Base-by-base conservation (phyloP, 306 rosid genomes). In the Acmispon strigosus region DNA sequence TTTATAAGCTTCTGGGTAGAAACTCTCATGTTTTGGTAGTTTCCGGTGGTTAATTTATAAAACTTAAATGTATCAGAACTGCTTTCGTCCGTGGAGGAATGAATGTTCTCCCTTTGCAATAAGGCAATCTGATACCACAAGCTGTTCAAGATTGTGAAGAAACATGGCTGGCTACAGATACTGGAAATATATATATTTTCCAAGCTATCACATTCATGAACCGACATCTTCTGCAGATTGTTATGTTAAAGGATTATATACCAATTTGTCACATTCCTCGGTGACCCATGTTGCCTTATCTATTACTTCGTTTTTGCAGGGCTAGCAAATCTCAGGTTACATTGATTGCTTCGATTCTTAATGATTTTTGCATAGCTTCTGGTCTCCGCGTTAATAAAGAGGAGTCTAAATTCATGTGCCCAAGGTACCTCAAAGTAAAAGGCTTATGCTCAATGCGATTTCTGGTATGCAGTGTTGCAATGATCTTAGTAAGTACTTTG, bases 171-270 rank as follows among this genome's bases (percentile, higher is more conserved):
- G 76, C 72, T 11, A 68, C 14, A 17, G 37, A 24, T 27, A 34
- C 15, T 45, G 82, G 73, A 47, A 79, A 74, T 10, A 79, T 1
- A 74, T 10, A 79, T 1, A 67, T 49, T 20, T 62, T 62, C 0
- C 16, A 79, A 24, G 11, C 13, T 34, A 0, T 12, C 0, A 62
- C 84, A 80, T 0, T 3, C 16, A 0, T 0, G 5, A 54, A 47
- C 58, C 8, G 0, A 0, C 41, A 73, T 3, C 10, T 11, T 7
- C n/a, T 66, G 66, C 14, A 79, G 43, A n/a, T 11, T 66, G 1
- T 18, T 18, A 1, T 1, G 24, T 22, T 22, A 1, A 22, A 2
- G n/a, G n/a, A n/a, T n/a, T n/a, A n/a, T n/a, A n/a, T n/a, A 9
- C 39, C 0, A 73, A 5, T 66, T 51, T 66, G 5, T 73, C 44